Evolutionary conservation across 2,329 filamentous ascomycete species (phyloP).

Genomic region (Neonectria hederae): DNA sequence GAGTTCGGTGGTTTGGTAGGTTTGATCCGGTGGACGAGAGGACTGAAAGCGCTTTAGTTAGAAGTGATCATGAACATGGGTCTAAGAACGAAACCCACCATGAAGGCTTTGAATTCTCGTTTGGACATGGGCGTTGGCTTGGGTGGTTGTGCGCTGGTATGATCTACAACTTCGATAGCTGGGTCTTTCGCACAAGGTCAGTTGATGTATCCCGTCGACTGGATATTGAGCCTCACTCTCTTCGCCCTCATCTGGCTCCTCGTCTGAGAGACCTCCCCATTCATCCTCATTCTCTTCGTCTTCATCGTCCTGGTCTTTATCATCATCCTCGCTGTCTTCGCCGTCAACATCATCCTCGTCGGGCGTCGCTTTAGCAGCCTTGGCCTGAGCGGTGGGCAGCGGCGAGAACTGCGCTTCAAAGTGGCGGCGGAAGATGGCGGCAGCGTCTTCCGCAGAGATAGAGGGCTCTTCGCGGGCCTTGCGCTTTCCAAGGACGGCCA

Average conservation of each 20-base stretch:
- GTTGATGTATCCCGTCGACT: not conserved
- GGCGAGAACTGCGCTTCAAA: slow-evolving; percentile 92
- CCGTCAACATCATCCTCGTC: slow-evolving; percentile 43
- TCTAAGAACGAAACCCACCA: slow-evolving; percentile 58
- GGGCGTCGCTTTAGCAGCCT: slow-evolving; percentile 38
- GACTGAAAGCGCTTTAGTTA: slow-evolving; percentile 47
- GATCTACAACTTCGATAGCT: slow-evolving; percentile 69
- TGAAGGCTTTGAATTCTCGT: slow-evolving; percentile 80
- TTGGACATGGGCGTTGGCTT: slow-evolving; percentile 64
- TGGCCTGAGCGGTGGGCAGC: slow-evolving; percentile 54
- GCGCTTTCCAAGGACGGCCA: slow-evolving; percentile 61
- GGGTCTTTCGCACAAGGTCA: slow-evolving; percentile 25
- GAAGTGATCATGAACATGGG: not conserved
- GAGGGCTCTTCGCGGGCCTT: slow-evolving; percentile 49
- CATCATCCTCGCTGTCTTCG: slow-evolving; percentile 44
- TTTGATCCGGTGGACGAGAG: slow-evolving; percentile 58
- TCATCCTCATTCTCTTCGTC: slow-evolving; percentile 40
- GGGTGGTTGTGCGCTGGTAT: slow-evolving; percentile 56
- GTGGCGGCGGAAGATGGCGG: slow-evolving; percentile 81
- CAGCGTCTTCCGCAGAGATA: slow-evolving; percentile 62
- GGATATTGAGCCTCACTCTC: slow-evolving; percentile 18
- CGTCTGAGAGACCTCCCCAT: slow-evolving; percentile 43
- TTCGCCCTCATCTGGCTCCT: slow-evolving; percentile 38
- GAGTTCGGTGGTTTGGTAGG: slow-evolving; percentile 30
- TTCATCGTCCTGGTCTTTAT: slow-evolving; percentile 50